Evolutionary conservation across 2,329 filamentous ascomycete species (phyloP), one percentile per base, ranked within the genome.

Genomic region (Cladophialophora yegresii): DNA sequence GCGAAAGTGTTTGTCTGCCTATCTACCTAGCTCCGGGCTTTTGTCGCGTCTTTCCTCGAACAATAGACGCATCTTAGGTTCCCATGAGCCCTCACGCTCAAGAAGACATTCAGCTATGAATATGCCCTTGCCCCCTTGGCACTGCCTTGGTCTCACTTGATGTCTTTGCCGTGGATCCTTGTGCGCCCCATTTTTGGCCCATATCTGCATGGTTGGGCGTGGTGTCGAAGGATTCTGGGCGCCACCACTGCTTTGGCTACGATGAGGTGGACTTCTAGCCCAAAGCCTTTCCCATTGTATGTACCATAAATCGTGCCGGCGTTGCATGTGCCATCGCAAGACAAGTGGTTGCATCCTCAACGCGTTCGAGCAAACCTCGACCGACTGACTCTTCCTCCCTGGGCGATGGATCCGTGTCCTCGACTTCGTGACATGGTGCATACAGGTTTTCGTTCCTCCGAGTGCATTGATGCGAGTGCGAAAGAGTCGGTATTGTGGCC

Each of bases 401-500:
- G 82, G 22, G 83, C 83, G 54, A 85, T 80, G 32, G 76, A 77
- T 1, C 83, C 83, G 62, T 79, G 79, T 50, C 82, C 81, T 53
- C 75, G 81, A 71, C 82, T 88, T 58, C 95, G 88, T 66, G 92
- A 96, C 92, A 99, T 97, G 63, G 93, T 89, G 70, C 90, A 95
- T 36, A 86, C 80, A 0, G 95, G 91, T 60, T 85, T 85, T 54
- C 80, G 82, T 69, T 98, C 93, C 28, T 86, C 84, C 1, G 89
- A 90, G 43, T 89, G 86, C 91, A 98, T 96, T 2, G 92, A 96
- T 1, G 92, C 92, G 59, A 99, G 79, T 5, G 93, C 85, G 73
- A 89, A 89, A 1, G 86, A 89, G 75, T 98, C 93, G 0, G 95
- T 99, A 74, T 98, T 99, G 81, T 99, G 95, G 0, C 90, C 93